A percentile compares a stretch with the other conserved stretches of the same genome.
phyloP scores from a whole-genome alignment of 108 stramenopile genomes.

The Nitzschia sp. region DNA sequence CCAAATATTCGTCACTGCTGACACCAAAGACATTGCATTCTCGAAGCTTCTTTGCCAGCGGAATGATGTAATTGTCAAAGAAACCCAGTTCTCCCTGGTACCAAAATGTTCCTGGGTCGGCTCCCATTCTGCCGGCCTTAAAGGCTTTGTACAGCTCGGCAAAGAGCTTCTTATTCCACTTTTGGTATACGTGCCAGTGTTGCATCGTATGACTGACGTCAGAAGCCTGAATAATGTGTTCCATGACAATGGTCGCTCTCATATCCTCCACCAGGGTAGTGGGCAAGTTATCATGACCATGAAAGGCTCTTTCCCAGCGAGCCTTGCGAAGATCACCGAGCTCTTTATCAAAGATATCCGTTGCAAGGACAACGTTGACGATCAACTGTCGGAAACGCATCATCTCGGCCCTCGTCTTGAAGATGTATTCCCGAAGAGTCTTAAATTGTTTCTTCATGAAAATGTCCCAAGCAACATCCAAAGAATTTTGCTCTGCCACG shows the following conservation, averaged over 20 bases:
- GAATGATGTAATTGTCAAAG: slow-evolving; percentile 19
- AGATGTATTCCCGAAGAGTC: slow-evolving; percentile 12
- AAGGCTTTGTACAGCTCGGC: background rate
- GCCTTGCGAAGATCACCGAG: slow-evolving; percentile 7
- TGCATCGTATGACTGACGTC: slow-evolving; percentile 17
- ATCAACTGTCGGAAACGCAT: slow-evolving; percentile 16
- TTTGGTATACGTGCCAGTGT: slow-evolving; percentile 11
- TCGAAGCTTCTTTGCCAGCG: slow-evolving; percentile 10
- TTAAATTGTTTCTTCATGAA: slow-evolving; percentile 32
- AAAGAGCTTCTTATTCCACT: slow-evolving; percentile 12
- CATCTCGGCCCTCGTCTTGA: background rate
- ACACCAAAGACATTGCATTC: slow-evolving; percentile 20
- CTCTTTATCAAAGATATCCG: slow-evolving; percentile 15
- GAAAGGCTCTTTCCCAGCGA: slow-evolving; percentile 5
- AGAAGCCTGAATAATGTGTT: slow-evolving; percentile 18
- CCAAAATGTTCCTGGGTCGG: slow-evolving; percentile 6
- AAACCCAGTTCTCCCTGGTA: slow-evolving; percentile 11
- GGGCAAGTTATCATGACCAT: background rate
- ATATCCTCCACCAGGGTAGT: background rate
- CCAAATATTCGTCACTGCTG: slow-evolving; percentile 15
- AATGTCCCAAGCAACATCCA: slow-evolving; percentile 21
- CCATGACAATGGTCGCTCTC: slow-evolving; percentile 16
- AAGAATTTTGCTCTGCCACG: slow-evolving; percentile 10
- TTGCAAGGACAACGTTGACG: slow-evolving; percentile 15
- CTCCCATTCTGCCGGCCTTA: background rate